A percentile compares a stretch with the other conserved stretches of the same genome.
phyloP scores from a whole-genome alignment of 345 rosid genomes.

The Stellera chamaejasme region DNA sequence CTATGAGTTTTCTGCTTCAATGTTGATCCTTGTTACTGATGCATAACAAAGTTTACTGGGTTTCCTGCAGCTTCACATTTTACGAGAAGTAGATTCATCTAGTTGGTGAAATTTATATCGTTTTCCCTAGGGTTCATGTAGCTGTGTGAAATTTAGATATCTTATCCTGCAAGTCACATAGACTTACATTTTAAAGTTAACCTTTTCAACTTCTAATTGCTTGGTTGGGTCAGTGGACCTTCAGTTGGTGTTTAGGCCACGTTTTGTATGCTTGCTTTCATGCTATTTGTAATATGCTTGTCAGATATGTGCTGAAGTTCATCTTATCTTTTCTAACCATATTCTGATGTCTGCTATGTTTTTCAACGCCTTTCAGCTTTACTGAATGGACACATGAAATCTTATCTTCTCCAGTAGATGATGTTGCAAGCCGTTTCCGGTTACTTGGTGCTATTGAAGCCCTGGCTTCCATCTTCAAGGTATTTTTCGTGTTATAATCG shows the following conservation, averaged over 20 bases:
- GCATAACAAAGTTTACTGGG: too few species aligned
- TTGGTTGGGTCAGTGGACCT: too few species aligned
- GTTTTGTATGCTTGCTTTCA: too few species aligned
- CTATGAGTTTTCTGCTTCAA: background rate
- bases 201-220: background rate
- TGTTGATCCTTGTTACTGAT: too few species aligned
- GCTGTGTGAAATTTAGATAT: too few species aligned
- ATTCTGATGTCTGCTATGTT: slow-evolving; percentile 3
- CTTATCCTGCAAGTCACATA: too few species aligned
- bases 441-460: slow-evolving; percentile 87
- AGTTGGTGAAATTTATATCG: too few species aligned
- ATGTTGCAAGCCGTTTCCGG: slow-evolving; percentile 52
- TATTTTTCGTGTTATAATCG: slow-evolving; percentile 18
- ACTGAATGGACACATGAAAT: slow-evolving; percentile 80
- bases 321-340: background rate
- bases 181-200: too few species aligned
- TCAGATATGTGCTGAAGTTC: slow-evolving; percentile 3
- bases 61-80: too few species aligned
- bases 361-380: slow-evolving; percentile 45
- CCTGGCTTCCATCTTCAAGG: slow-evolving; percentile 90
- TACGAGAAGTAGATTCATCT: too few species aligned
- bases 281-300: background rate
- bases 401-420: slow-evolving; percentile 50
- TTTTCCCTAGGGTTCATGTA: too few species aligned
- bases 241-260: too few species aligned